Conservation (phyloP, 2,329 filamentous ascomycete genomes). For the Fusarium paranaense region DNA sequence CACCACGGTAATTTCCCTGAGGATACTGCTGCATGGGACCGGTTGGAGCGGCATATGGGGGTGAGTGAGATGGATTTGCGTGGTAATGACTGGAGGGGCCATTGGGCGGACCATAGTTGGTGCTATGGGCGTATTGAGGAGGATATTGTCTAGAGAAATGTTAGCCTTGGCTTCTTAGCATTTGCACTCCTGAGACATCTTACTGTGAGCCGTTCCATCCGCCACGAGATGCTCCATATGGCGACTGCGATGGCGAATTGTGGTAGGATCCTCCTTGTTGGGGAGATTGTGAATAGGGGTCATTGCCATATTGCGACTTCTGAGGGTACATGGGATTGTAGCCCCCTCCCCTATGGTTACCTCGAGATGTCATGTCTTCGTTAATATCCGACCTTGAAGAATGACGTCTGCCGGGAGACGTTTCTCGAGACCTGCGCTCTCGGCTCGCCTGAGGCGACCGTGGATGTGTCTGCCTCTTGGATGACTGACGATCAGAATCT, state of each 20-base stretch:
- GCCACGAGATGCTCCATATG: constrained; percentile 54
- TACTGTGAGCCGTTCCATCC: constrained; percentile 56
- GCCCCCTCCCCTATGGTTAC: constrained; percentile 54
- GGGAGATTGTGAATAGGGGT: constrained; percentile 57
- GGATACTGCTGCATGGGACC: constrained; percentile 68
- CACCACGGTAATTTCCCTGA: constrained; percentile 58
- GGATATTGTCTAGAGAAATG: constrained; percentile 66
- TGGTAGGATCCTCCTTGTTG: constrained; percentile 58
- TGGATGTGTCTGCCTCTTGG: constrained; percentile 39
- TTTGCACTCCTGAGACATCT: constrained; percentile 34
- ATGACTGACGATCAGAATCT: constrained; percentile 38
- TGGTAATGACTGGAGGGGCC: constrained; percentile 68
- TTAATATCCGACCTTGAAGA: constrained; percentile 64
- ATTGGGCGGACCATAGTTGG: constrained; percentile 62
- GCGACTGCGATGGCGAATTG: constrained; percentile 58
- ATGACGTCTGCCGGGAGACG: constrained; percentile 46
- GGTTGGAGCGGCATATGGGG: constrained; percentile 67
- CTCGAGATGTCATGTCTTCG: constrained; percentile 61
- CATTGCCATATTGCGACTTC: constrained; percentile 52
- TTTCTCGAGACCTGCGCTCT: constrained; percentile 46
- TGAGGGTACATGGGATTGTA: constrained; percentile 54
- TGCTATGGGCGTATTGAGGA: constrained; percentile 66
- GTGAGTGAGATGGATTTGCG: constrained; percentile 58
- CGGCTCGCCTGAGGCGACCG: constrained; percentile 45
- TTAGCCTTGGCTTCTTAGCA: constrained; percentile 6